Base-by-base conservation (phyloP, 345 rosid species). In the Camelina neglecta region DNA sequence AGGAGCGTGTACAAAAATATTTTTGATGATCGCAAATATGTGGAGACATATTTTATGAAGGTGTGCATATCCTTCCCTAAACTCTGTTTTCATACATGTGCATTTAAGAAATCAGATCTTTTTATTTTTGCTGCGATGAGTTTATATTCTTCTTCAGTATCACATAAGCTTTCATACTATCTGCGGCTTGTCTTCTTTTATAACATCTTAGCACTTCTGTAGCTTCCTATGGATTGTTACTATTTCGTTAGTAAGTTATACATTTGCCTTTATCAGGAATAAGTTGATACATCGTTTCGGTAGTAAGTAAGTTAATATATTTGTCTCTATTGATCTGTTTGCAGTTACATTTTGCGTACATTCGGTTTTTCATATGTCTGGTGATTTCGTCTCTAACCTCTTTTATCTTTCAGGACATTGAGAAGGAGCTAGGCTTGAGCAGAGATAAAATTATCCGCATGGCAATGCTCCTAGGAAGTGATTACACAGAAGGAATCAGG, bases 401-500 rank as follows among this genome's bases (percentile, higher is more conserved):
- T 41, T 73, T 41, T 67, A 10, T 10, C 67, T 69, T 51, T 51
- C 74, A 95, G 99, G 97, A 95, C 81, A 83, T 92, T 47, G 97
- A 95, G 79, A 90, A 89, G 78, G 96, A 92, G 68, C 91, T 95
- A 73, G 97, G 97, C 76, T 83, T 95, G 38, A 83, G 80, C 75
- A 88, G 96, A 68, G 97, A 95, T 71, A 86, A 89, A 76, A 73
- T 95, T 67, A 88, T 89, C 55, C 89, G 87, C 54, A 92, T 95
- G 90, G 99, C 97, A 48, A 62, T 95, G 85, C 99, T 95, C 69
- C 88, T 95, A 79, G 99, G 99, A 69, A 95, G 97, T 86, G 97
- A 95, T 84, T 95, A 90, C 78, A 95, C 99, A 5, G 99, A 95
- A 84, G 99, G 99, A 49, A 83, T 95, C 77, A 90, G 99, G 99